These are phyloP conservation scores for Stenocarpella maydis DNA, from an alignment of 2,329 filamentous ascomycete genomes.

Conservation along the genomic window DNA sequence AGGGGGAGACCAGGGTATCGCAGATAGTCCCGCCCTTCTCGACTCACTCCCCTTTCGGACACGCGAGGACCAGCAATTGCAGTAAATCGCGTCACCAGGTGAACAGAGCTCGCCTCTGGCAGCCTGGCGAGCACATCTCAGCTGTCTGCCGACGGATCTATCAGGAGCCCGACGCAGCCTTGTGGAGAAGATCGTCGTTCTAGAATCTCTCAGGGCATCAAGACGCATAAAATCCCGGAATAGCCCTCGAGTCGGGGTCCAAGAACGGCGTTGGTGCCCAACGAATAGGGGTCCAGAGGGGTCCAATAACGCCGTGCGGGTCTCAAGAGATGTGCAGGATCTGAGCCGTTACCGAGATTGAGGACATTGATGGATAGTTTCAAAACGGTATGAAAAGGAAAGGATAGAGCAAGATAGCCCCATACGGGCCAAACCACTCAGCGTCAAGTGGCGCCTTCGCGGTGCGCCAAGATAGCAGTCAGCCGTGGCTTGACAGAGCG, in stretches of 20 bases:
- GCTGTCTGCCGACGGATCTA: slow-evolving; percentile 22
- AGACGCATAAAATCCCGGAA: slow-evolving; percentile 26
- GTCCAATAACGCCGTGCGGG: slow-evolving; percentile 9
- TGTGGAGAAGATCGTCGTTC: slow-evolving; percentile 29
- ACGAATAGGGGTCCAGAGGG: slow-evolving; percentile 26
- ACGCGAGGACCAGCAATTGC: neutral
- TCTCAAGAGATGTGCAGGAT: slow-evolving; percentile 16
- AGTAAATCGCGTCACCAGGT: slow-evolving; percentile 7
- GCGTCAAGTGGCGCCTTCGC: neutral
- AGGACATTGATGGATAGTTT: slow-evolving; percentile 27
- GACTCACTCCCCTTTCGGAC: slow-evolving; percentile 15
- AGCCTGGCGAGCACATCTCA: slow-evolving; percentile 8
- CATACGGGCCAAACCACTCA: slow-evolving; percentile 9
- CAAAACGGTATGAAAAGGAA: slow-evolving; percentile 21
- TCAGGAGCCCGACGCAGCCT: slow-evolving; percentile 27
- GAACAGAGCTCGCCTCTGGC: slow-evolving; percentile 3
- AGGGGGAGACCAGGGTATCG: slow-evolving; percentile 1
- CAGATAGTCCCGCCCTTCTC: slow-evolving; percentile 14
- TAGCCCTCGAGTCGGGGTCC: slow-evolving; percentile 9
- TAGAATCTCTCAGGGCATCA: slow-evolving; percentile 27
- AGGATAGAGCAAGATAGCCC: neutral
- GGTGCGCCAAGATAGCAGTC: slow-evolving; percentile 14
- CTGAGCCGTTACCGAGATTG: slow-evolving; percentile 23
- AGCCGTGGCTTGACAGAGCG: slow-evolving; percentile 15
- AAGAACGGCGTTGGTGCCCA: slow-evolving; percentile 32